Percentiles rank a stretch among this genome's conserved stretches.
phyloP scores from a whole-genome alignment of 2,329 filamentous ascomycete species.

The Colletotrichum destructivum region DNA sequence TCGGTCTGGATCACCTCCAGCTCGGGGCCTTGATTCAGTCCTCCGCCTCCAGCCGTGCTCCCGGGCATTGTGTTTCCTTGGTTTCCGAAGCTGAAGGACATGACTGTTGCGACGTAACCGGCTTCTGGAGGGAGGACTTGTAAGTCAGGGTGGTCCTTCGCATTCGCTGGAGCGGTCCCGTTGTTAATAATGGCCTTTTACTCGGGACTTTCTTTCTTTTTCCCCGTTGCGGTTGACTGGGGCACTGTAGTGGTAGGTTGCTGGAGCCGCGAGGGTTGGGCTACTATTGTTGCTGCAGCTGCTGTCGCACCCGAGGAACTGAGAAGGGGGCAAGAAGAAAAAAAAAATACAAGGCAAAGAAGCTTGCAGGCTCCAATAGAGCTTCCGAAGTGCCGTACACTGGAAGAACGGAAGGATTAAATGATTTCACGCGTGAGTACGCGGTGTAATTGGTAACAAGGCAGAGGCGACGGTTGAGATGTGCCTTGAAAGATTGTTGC shows the following conservation, averaged over 20 bases:
- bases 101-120: constrained; percentile 59
- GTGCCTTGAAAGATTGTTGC: constrained; percentile 12
- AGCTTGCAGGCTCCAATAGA: constrained; percentile 13
- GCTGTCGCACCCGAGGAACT: constrained; percentile 26
- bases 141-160: constrained; percentile 48
- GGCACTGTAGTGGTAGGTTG: constrained; percentile 1
- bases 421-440: constrained; percentile 13
- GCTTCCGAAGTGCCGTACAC: constrained; percentile 12
- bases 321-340: not conserved
- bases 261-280: constrained; percentile 7
- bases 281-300: constrained; percentile 4
- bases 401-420: not conserved
- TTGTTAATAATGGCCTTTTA: constrained; percentile 22
- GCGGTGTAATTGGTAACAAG: constrained; percentile 26
- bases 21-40: constrained; percentile 69
- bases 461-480: constrained; percentile 14
- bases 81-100: constrained; percentile 77
- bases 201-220: not conserved
- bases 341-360: not conserved
- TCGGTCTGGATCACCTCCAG: constrained; percentile 87
- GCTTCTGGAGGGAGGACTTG: constrained; percentile 45
- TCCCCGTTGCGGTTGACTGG: constrained; percentile 13
- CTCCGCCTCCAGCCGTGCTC: constrained; percentile 56
- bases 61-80: constrained; percentile 61
- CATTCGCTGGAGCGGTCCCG: constrained; percentile 42